These are phyloP conservation scores for Stygiomarasmius scandens DNA, from an alignment of 1,284 basidiomycete genomes.

Conservation along the genomic window DNA sequence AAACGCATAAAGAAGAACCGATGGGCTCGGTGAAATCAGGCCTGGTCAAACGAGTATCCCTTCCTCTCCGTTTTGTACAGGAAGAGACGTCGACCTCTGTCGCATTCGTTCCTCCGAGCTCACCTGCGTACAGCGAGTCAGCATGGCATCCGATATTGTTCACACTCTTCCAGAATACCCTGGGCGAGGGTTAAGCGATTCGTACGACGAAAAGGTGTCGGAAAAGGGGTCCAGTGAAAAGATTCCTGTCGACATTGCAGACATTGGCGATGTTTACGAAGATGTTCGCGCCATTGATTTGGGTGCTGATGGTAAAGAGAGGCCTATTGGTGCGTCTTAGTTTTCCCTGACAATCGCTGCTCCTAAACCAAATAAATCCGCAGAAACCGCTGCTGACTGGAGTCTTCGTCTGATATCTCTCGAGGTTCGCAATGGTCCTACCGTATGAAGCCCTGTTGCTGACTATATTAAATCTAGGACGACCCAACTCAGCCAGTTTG, in stretches of 20 bases:
- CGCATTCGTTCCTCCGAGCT: too few relatives aligned
- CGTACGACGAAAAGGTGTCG: not conserved
- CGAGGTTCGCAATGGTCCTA: conserved; percentile 2
- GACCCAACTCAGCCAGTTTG: conserved; percentile 48
- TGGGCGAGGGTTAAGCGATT: not conserved
- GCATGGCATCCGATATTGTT: not conserved
- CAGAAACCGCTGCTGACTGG: conserved; percentile 15
- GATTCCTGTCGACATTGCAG: not conserved
- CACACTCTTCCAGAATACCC: not conserved
- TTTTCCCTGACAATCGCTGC: not conserved
- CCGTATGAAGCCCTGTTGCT: conserved; percentile 32
- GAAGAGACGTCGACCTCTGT: too few relatives aligned
- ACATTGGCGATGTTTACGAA: conserved; percentile 30
- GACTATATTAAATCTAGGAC: conserved; percentile 44
- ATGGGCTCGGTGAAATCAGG: too few relatives aligned
- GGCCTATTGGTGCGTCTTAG: conserved; percentile 31
- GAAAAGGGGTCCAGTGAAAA: not conserved
- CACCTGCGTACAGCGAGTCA: not conserved
- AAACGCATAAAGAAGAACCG: too few relatives aligned
- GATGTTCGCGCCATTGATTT: conserved; percentile 33
- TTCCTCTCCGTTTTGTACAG: too few relatives aligned
- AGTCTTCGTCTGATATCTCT: conserved; percentile 15
- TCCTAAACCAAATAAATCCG: not conserved
- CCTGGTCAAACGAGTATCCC: too few relatives aligned
- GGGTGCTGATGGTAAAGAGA: conserved; percentile 34